Evolutionary conservation across 2,329 filamentous ascomycete species (phyloP), one percentile per base, ranked within the genome.

Genomic region (Rhynchosporium secalis): DNA sequence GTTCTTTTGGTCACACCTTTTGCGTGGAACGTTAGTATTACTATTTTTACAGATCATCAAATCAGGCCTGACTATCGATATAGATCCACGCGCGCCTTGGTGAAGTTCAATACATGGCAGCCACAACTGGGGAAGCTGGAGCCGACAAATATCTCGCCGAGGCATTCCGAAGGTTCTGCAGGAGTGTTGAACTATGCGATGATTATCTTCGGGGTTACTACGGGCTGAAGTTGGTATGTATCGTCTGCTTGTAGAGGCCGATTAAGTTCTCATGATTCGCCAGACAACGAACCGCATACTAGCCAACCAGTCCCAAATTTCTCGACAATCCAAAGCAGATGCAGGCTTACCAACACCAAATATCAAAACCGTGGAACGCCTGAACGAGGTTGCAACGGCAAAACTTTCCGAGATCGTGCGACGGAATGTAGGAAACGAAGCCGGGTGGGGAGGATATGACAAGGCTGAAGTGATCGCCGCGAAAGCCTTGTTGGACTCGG

Each of bases 161-260:
- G 73, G 87, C 92, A 4, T 76, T 96, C 59, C 90, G 92, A 73
- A 86, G 93, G 67, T 98, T 96, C 76, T 91, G 89, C 74, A 86
- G 95, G 70, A 95, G 92, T 72, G 86, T 98, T 67, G 95, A 99
- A 78, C 83, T 99, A 58, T 98, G 95, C 72, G 91, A 97, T 70
- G 87, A 92, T 73, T 98, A 97, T 74, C 77, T 98, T 65, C 86
- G 95, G 65, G 95, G 93, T 1, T 96, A 92, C 75, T 98, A 96
- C 76, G 95, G 95, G 6, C 79, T 99, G 63, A 95, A 94, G 75
- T 75, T 93, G 76, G 88, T 92, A 76, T 71, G 83, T 71, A 12
- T 26, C 45, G 43, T 45, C 41, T 28, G 33, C 9, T 31, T 60
- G 5, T 31, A 26, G 20, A 49, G 28, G 62, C 58, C 28, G 55